Evolutionary conservation across 441 rosid genomes (phyloP), one percentile per base, ranked within the genome.

Genomic region (Rhodomyrtus psidioides): DNA sequence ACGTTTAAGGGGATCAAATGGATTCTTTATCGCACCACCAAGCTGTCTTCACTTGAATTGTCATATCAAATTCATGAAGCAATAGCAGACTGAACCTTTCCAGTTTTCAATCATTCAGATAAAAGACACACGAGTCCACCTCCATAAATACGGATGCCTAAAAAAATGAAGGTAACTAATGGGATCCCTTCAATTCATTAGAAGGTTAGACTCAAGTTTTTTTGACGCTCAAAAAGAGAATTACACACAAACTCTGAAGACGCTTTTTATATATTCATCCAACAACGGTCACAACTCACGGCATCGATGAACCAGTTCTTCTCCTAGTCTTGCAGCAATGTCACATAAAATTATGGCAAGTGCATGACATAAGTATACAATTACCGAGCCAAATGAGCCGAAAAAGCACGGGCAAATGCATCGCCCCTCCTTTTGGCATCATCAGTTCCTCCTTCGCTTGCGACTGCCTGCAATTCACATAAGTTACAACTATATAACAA

Each of bases 391-490:
- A 97, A 91, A 92, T 96, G 99, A 89, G 99, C 99, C 88, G 99
- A 96, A 91, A 97, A 97, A 81, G 99, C 99, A 90, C 96, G 95
- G 86, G 98, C 99, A 92, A 97, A 97, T 88, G 99, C 99, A 88
- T 97, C 99, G 42, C 99, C 99, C 86, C 99, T 95, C 91, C 98
- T 93, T 91, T 94, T 95, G 28, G 98, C 98, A 91, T 97, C 99
- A 82, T 95, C 99, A 12, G 98, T 96, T 89, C 99, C 98, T 42
- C 99, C 99, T 94, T 96, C 99, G 91, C 99, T 98, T 89, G 99
- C 99, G 86, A 95, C 99, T 65, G 99, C 99, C 99, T 97, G 87
- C 84, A 86, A 88, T 89, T 85, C 84, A 88, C 87, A 87, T 53
- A 21, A 86, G 79, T 49, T 53, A 42, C 79, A 70, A 70, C n/a